Base-by-base conservation (phyloP, 495 filamentous ascomycete species). In the Penicillium mononematosum region DNA sequence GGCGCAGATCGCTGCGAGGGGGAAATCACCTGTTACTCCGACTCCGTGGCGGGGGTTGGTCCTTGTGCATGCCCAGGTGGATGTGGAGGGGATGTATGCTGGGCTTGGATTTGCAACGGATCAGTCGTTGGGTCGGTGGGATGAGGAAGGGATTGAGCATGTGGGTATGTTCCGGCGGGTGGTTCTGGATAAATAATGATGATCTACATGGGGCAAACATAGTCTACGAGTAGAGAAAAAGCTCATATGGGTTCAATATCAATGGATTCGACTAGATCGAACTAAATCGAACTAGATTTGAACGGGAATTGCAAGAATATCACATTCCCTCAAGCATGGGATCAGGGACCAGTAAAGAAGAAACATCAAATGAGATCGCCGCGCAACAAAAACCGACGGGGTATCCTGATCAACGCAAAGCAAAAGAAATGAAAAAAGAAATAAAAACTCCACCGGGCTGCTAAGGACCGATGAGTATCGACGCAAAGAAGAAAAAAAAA, bases 71-170 rank as follows among this genome's bases (percentile, higher is more conserved):
- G 88, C 89, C 20, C 89, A 91, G 75, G 80, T 76, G 57, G 60
- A 71, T 12, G 85, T 87, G 25, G 78, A 82, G 59, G 65, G 63
- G 58, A 69, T 84, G 60, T 95, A 89, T 81, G 65, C 63, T 53
- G 73, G 73, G 51, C 76, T 83, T 69, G 91, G 91, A 0, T 97
- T 96, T 65, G 66, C 70, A 60, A 67, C 79, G 8, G 91, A 96
- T 72, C 76, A 83, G 65, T 71, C 67, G 8, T 81, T 94, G 83
- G 89, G 90, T 0, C 73, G 60, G 59, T 97, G 92, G 90, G 73
- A 76, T 39, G 92, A 96, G 74, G 90, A 95, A 59, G 90, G 89
- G 20, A 90, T 96, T 60, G 77, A 81, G 62, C 92, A 96, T 80
- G 81, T 92, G 29, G 90, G 87, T 14, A 93, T 96, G 90, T 93